A percentile compares a stretch with the other conserved stretches of the same genome.
These are phyloP conservation scores for Bretziella fagacearum DNA, from an alignment of 2,329 filamentous ascomycete genomes.

Conservation along the genomic window DNA sequence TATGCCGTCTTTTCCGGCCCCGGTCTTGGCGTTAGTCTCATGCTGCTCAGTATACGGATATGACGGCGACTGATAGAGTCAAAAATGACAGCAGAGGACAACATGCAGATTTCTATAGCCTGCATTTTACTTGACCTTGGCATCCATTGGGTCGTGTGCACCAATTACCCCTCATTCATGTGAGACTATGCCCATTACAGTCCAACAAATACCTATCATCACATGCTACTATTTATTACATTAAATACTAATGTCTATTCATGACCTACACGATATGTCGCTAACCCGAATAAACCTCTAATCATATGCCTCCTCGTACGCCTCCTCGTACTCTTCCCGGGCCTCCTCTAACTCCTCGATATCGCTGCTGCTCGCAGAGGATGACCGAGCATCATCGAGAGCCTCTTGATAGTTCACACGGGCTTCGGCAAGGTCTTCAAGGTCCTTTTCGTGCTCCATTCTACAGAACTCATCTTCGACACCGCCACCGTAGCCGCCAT, in stretches of 20 bases:
- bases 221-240: too few relatives aligned
- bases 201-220: too few relatives aligned
- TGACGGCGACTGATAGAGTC: too few relatives aligned
- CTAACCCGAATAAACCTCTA: constrained; percentile 16
- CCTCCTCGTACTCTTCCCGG: constrained; percentile 23
- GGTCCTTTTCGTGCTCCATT: constrained; percentile 21
- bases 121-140: too few relatives aligned
- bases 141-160: too few relatives aligned
- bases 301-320: constrained; percentile 32
- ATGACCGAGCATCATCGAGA: constrained; percentile 24
- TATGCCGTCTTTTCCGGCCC: too few relatives aligned
- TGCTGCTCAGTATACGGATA: too few relatives aligned
- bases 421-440: constrained; percentile 28
- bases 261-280: constrained; percentile 1
- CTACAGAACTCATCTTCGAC: constrained; percentile 15
- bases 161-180: too few relatives aligned
- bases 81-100: too few relatives aligned
- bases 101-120: too few relatives aligned
- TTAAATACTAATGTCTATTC: not conserved
- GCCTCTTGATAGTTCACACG: constrained; percentile 29
- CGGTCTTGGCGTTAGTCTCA: too few relatives aligned
- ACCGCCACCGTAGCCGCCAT: constrained; percentile 17
- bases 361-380: constrained; percentile 31
- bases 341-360: constrained; percentile 36
- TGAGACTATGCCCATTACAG: too few relatives aligned